phyloP scores from a whole-genome alignment of 2,329 filamentous ascomycete species.

The Paecilomyces formosus region DNA sequence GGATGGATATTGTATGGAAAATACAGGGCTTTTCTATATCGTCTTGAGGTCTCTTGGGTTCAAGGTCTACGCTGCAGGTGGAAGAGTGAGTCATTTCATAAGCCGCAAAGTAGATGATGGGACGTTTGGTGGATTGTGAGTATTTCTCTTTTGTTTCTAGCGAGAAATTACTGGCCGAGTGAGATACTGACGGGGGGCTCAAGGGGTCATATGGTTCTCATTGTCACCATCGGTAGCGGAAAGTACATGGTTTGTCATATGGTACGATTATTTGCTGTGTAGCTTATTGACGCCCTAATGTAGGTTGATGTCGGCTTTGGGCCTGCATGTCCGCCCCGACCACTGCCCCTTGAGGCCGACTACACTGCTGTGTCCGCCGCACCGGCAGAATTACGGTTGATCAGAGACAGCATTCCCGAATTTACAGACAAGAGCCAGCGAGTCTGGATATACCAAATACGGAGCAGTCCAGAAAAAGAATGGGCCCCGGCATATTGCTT shows the following conservation, averaged over 20 bases:
- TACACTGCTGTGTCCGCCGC: conserved; percentile 39
- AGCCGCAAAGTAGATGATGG: conserved; percentile 18
- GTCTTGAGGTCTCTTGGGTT: conserved; percentile 48
- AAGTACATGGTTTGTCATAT: conserved; percentile 30
- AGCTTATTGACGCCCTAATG: conserved; percentile 24
- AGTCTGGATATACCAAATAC: conserved; percentile 59
- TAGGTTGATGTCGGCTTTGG: conserved; percentile 59
- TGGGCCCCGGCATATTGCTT: conserved; percentile 62
- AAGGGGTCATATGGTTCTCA: conserved; percentile 53
- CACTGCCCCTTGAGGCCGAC: conserved; percentile 46
- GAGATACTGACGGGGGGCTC: neutral
- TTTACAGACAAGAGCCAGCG: conserved; percentile 37
- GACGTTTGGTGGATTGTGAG: conserved; percentile 44
- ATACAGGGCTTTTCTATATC: conserved; percentile 46
- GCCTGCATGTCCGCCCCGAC: conserved; percentile 51
- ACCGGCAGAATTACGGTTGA: conserved; percentile 49
- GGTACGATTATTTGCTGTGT: neutral
- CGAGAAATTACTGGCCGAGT: neutral
- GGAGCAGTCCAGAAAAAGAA: conserved; percentile 37
- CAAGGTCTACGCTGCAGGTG: conserved; percentile 49
- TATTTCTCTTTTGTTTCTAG: neutral
- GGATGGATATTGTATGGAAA: conserved; percentile 58
- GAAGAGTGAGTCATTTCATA: conserved; percentile 35
- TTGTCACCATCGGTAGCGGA: conserved; percentile 47
- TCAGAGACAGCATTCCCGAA: conserved; percentile 42